Evolutionary conservation across 257 asterid species (phyloP).

Genomic region (Anisodus acutangulus): DNA sequence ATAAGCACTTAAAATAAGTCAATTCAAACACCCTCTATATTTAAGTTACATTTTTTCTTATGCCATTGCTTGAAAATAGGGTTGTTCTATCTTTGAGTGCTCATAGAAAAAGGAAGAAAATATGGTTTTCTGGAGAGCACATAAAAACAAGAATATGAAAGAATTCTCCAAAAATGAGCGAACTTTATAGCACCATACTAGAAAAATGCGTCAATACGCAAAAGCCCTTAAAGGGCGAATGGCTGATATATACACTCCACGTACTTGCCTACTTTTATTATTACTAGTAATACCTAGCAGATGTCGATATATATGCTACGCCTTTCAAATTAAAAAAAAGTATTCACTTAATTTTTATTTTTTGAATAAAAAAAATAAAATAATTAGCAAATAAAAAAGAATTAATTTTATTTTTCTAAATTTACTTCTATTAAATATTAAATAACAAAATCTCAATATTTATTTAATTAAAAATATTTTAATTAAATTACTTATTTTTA

Average conservation of each 20-base stretch:
- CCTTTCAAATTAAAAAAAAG: too few relatives aligned
- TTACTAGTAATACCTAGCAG: neutral
- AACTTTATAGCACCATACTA: neutral
- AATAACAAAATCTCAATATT: too few relatives aligned
- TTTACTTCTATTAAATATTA: too few relatives aligned
- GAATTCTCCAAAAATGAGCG: neutral
- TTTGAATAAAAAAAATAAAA: too few relatives aligned
- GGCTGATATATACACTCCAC: slow-evolving; percentile 13
- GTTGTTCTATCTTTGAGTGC: neutral
- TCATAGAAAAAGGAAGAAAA: neutral
- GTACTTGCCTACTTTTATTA: neutral
- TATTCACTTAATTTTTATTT: too few relatives aligned
- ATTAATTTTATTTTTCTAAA: too few relatives aligned
- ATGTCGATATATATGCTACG: neutral
- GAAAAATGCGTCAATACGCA: neutral
- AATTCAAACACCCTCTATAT: neutral
- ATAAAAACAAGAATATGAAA: neutral
- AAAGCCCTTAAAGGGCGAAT: neutral
- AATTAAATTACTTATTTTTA: too few relatives aligned
- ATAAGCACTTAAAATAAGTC: neutral
- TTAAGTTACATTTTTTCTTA: neutral
- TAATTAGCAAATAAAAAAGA: too few relatives aligned
- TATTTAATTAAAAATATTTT: too few relatives aligned
- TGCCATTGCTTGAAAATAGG: neutral
- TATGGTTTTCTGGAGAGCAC: neutral